phyloP scores from a whole-genome alignment of 768 basidiomycete genomes.

The Leccinum aurantiacum region DNA sequence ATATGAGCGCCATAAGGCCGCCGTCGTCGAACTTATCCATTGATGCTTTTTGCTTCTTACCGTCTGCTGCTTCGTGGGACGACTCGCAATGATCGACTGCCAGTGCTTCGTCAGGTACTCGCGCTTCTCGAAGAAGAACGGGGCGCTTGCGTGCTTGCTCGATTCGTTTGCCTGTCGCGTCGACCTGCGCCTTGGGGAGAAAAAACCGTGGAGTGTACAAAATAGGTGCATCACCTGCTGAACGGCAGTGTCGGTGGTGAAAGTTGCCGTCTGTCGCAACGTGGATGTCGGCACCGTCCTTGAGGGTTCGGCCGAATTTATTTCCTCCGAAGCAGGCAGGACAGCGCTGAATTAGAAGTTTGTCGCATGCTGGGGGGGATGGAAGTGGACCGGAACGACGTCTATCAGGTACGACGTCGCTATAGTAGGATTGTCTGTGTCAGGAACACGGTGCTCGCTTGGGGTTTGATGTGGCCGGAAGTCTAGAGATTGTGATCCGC shows the following conservation, averaged over 20 bases:
- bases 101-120: not conserved
- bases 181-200: constrained; percentile 22
- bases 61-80: not conserved
- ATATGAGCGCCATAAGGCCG: not conserved
- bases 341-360: constrained; percentile 22
- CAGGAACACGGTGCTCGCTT: no score
- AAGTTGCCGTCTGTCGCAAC: constrained; percentile 19
- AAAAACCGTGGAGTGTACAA: not conserved
- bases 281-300: constrained; percentile 36
- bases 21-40: no score
- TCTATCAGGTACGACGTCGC: not conserved
- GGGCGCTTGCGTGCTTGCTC: not conserved
- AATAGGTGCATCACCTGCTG: not conserved
- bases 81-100: not conserved
- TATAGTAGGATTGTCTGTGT: no score
- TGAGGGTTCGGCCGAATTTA: constrained; percentile 10
- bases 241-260: not conserved
- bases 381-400: not conserved
- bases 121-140: not conserved
- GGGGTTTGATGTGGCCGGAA: no score
- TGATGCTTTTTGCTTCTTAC: not conserved
- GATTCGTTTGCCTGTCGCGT: not conserved
- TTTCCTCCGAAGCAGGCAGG: constrained; percentile 32
- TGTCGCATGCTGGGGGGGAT: not conserved
- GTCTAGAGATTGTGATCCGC: no score